Evolutionary conservation across 1,139 yeast species (phyloP).

Genomic region (Pichia sp.): DNA sequence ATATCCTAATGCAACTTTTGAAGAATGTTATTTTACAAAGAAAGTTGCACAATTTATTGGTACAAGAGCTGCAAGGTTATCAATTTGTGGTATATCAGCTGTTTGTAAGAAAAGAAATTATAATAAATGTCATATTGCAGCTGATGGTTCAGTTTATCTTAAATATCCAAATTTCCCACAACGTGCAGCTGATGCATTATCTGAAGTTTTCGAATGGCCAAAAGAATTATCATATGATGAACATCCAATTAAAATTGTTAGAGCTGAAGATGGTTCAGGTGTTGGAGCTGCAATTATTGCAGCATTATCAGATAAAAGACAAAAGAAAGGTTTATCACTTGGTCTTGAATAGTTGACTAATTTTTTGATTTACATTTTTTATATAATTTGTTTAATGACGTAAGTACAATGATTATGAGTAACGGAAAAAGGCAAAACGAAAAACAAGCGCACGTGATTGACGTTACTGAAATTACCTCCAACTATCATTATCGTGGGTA

Average conservation of each 20-base stretch:
- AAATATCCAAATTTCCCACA: slow-evolving; percentile 89
- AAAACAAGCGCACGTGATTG: neutral
- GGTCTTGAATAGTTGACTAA: slow-evolving; percentile 38
- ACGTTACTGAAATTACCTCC: neutral
- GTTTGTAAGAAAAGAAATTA: slow-evolving; percentile 86
- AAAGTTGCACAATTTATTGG: slow-evolving; percentile 84
- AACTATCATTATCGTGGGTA: no score
- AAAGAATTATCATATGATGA: slow-evolving; percentile 34
- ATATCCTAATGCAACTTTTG: slow-evolving; percentile 59
- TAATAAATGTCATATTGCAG: slow-evolving; percentile 80
- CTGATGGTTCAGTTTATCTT: slow-evolving; percentile 95
- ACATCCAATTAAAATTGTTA: slow-evolving; percentile 77
- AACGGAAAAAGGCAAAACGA: no score
- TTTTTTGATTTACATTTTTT: neutral
- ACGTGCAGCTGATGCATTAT: slow-evolving; percentile 85
- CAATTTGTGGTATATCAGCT: slow-evolving; percentile 96
- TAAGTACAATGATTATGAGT: no score
- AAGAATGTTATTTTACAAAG: slow-evolving; percentile 81
- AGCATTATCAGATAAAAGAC: slow-evolving; percentile 79
- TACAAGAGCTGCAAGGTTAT: slow-evolving; percentile 86
- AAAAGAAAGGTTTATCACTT: slow-evolving; percentile 63
- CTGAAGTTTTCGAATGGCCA: slow-evolving; percentile 85
- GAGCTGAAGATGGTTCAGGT: slow-evolving; percentile 98
- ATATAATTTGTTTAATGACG: neutral
- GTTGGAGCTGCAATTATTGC: slow-evolving; percentile 99